phyloP scores from a whole-genome alignment of 345 rosid species.

The Orychophragmus violaceus region DNA sequence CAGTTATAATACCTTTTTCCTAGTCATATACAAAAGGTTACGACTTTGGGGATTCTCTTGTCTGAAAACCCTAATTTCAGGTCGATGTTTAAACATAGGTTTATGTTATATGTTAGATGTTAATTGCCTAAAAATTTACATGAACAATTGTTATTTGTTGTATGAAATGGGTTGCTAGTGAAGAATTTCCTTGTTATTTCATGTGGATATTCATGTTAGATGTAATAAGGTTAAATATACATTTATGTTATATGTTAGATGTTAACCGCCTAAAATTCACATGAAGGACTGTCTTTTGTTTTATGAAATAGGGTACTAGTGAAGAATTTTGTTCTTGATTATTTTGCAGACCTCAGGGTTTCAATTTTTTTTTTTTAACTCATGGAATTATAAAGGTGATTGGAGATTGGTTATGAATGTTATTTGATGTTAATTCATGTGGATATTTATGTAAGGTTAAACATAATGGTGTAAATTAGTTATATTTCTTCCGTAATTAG shows the following conservation, averaged over 20 bases:
- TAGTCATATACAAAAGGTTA: constrained; percentile 8
- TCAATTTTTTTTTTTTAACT: not conserved
- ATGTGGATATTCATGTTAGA: constrained; percentile 6
- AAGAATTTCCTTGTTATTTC: no score
- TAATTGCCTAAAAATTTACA: not conserved
- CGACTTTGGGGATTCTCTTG: not conserved
- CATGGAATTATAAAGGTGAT: not conserved
- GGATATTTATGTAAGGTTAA: not conserved
- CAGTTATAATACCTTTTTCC: not conserved
- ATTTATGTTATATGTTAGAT: no score
- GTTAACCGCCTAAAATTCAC: no score
- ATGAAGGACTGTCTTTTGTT: no score
- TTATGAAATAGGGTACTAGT: no score
- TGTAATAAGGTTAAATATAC: no score
- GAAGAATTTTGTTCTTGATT: constrained; percentile 19
- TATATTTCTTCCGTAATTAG: not conserved
- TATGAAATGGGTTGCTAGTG: no score
- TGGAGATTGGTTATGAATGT: constrained; percentile 15
- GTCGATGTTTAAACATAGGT: constrained; percentile 11
- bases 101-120: not conserved
- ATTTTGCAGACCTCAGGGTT: constrained; percentile 44
- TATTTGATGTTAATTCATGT: constrained; percentile 65
- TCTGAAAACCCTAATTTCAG: constrained; percentile 56
- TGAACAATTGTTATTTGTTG: no score
- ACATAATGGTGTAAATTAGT: not conserved